Evolutionary conservation across 148 eudicot species (phyloP), one percentile per base, ranked within the genome.

Genomic region (Arctostaphylos glauca): DNA sequence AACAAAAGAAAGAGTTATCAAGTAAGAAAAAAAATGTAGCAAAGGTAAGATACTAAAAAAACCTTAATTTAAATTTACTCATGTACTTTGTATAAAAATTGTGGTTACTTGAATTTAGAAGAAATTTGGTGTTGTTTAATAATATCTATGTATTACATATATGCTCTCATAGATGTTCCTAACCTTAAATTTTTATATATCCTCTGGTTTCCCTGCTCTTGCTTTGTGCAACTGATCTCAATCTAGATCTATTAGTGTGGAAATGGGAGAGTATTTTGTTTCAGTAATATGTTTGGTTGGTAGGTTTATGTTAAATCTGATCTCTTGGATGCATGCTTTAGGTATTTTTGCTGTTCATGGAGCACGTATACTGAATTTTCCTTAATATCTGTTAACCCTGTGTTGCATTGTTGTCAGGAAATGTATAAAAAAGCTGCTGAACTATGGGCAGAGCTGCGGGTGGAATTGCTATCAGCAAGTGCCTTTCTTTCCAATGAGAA

Each of bases 391-490:
- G 68, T 56, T 78, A 14, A 59, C 41, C 41, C 3, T 46, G 41
- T 6, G 52, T 53, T 79, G 25, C 4, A 67, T 58, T 83, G 1
- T 84, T 81, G 44, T 53, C 90, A 96, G 98, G 98, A 96, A 78
- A 90, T 90, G 88, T 96, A 96, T 86, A 88, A 81, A 81, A 93
- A 88, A 80, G 96, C 99, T 62, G 98, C 99, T 60, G 99, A 94
- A 83, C 93, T 96, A 89, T 96, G 99, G 99, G 98, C 94, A 41
- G 94, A 94, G 85, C 82, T 96, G 87, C 92, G 99, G 76, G 91
- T 92, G 83, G 97, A 94, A 84, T 85, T 96, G 88, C 86, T 94
- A 31, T 86, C 93, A 48, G 97, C 98, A 43, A 85, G 91, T 88
- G 84, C 92, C 43, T 87, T 78, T 86, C 88, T 87, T 82, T 62